Evolutionary conservation across 352 stramenopile genomes (phyloP), one percentile per base, ranked within the genome.

Genomic region (Thalassiosira mediterranea): DNA sequence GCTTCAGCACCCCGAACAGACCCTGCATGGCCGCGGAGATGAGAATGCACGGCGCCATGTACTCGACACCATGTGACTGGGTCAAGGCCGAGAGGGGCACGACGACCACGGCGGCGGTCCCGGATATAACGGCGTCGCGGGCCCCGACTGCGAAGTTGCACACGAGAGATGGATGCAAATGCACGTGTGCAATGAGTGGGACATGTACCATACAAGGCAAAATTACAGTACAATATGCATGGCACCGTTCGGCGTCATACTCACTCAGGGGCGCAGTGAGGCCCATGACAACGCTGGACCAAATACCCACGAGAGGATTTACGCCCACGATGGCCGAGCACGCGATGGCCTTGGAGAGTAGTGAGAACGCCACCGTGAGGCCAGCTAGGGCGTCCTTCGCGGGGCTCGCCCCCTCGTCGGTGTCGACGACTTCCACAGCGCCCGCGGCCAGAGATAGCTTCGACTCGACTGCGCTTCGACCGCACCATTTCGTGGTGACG

Each of bases 271-370:
- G 73, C 4, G 65, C 58, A 0, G 73, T 77, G 29, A 76, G 29
- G 0, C 73, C 73, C 73, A 82, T 76, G 7, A 72, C 66, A n/a
- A 82, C 73, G 15, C 57, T 73, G 8, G 73, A 82, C 73, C 73
- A 82, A 26, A 82, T 34, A 0, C 73, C 73, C 5, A 77, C 73
- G 0, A 82, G 40, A 2, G 73, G 73, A 51, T 77, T 77, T 21
- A 82, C 73, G 25, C 73, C 73, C 21, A 82, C 59, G 13, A 82
- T 82, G 10, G 66, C 37, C 1, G 57, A 70, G 38, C 73, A 82
- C 17, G 73, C 73, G 34, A 82, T 72, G n/a, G 73, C 66, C 62
- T 82, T 82, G 1, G 66, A 71, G 0, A 81, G 51, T 1, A 82
- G 49, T 3, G 65, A 77, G 66, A 82, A 78, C 7, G 73, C 73